These are phyloP conservation scores for Laburnicola sp. DNA, from an alignment of 2,329 filamentous ascomycete genomes.

Conservation along the genomic window DNA sequence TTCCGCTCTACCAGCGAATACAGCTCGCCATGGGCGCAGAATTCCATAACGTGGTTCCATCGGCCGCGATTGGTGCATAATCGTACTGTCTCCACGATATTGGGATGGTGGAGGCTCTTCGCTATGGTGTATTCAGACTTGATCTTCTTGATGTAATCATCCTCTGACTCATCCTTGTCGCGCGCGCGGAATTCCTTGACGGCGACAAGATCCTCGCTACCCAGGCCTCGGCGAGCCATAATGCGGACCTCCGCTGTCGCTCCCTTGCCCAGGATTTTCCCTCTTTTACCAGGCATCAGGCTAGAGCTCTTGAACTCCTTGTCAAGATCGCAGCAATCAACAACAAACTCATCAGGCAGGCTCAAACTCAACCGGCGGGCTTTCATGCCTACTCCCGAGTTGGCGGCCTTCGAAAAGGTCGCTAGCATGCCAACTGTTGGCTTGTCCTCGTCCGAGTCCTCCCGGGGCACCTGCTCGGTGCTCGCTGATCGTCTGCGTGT, in stretches of 20 bases:
- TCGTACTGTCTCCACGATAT: conserved; percentile 79
- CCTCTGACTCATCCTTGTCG: conserved; percentile 67
- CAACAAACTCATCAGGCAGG: conserved; percentile 72
- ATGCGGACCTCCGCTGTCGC: conserved; percentile 80
- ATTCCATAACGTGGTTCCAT: conserved; percentile 95
- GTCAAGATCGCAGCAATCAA: conserved; percentile 69
- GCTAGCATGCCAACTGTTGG: conserved; percentile 39
- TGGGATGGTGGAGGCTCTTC: conserved; percentile 82
- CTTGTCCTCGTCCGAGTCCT: conserved; percentile 25
- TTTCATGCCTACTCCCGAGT: conserved; percentile 74
- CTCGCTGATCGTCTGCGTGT: conserved; percentile 43
- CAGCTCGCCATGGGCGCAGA: conserved; percentile 79
- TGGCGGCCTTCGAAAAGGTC: conserved; percentile 54
- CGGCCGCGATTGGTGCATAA: conserved; percentile 72
- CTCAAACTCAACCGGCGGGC: conserved; percentile 75
- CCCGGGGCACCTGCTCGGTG: conserved; percentile 38
- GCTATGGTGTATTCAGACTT: conserved; percentile 89
- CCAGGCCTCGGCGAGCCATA: conserved; percentile 71
- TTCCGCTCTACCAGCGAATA: conserved; percentile 69
- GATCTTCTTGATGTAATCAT: conserved; percentile 84
- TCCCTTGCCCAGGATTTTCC: conserved; percentile 78
- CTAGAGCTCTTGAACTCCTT: conserved; percentile 68
- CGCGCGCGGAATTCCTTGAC: conserved; percentile 86
- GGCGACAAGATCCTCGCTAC: conserved; percentile 70
- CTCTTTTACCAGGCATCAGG: conserved; percentile 70